phyloP scores from a whole-genome alignment of 768 basidiomycete species.

The Pleurotus pulmonarius region DNA sequence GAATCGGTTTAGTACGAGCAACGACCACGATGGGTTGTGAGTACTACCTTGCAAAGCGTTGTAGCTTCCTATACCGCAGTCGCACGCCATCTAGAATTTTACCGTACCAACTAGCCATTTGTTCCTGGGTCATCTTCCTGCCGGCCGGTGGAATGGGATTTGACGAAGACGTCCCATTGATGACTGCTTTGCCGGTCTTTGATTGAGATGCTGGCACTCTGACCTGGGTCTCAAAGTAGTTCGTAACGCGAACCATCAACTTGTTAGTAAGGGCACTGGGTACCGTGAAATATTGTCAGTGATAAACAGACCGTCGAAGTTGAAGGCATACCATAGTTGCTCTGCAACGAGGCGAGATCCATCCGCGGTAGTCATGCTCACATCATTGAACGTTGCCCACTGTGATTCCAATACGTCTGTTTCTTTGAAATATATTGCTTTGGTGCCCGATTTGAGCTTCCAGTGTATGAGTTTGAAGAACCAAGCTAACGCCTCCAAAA shows the following conservation, averaged over 20 bases:
- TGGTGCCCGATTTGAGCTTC: conserved; percentile 91
- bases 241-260: conserved; percentile 87
- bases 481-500: conserved; percentile 80
- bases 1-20: neutral
- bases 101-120: conserved; percentile 84
- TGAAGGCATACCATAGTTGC: conserved; percentile 76
- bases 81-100: conserved; percentile 93
- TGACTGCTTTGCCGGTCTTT: conserved; percentile 14
- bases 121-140: conserved; percentile 72
- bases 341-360: conserved; percentile 92
- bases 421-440: conserved; percentile 95
- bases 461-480: conserved; percentile 95
- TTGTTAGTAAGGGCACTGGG: conserved; percentile 86
- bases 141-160: conserved; percentile 28
- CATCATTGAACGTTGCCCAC: conserved; percentile 92
- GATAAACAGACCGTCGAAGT: neutral
- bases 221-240: conserved; percentile 94
- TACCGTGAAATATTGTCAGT: conserved; percentile 1
- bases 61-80: conserved; percentile 88
- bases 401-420: conserved; percentile 97
- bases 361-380: conserved; percentile 81
- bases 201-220: conserved; percentile 55
- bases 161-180: conserved; percentile 24
- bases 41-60: conserved; percentile 85
- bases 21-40: neutral